Base-by-base conservation (phyloP, 306 rosid species). In the Glycine latifolia region DNA sequence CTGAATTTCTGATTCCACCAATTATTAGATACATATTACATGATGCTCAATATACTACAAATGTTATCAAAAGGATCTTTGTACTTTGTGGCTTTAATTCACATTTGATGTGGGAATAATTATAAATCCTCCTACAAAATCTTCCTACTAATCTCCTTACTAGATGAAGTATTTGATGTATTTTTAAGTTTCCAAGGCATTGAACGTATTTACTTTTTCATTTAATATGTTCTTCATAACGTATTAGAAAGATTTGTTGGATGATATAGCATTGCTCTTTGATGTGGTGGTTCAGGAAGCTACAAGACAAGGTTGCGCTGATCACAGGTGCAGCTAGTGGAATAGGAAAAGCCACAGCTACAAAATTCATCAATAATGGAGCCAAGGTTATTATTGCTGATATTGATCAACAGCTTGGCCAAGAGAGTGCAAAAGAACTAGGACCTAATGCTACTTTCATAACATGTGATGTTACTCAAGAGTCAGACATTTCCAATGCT, bases 291-390 rank as follows among this genome's bases (percentile, higher is more conserved):
- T 56, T 44, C 75, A 88, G 87, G 88, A 91, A 91, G 77, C 89
- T 95, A 31, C 85, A 90, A 81, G 92, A 92, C 63, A 93, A 92
- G 85, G 97, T 93, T 67, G 99, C 99, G 49, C 82, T 95, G 73
- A 93, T 95, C n/a, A 95, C 99, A 1, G 99, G 97, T 10, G 99
- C 91, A 79, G 98, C 97, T 67, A 91, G 91, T 66, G 99, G 98
- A 78, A 93, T 95, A 66, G 99, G 99, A 68, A 93, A 90, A 69
- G 94, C 93, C 53, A 78, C 92, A 11, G 97, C 97, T 50, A 70
- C 83, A 15, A 86, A 87, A 75, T 95, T 95, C 80, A 86, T 93
- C 81, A 87, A 81, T 46, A 88, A 95, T 53, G 99, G 99, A n/a
- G 97, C 99, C 59, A 91, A 87, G 84, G 97, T 95, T 35, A 90